These are phyloP conservation scores for Amaranthus tricolor DNA, from an alignment of 179 eudicot species.

Conservation along the genomic window DNA sequence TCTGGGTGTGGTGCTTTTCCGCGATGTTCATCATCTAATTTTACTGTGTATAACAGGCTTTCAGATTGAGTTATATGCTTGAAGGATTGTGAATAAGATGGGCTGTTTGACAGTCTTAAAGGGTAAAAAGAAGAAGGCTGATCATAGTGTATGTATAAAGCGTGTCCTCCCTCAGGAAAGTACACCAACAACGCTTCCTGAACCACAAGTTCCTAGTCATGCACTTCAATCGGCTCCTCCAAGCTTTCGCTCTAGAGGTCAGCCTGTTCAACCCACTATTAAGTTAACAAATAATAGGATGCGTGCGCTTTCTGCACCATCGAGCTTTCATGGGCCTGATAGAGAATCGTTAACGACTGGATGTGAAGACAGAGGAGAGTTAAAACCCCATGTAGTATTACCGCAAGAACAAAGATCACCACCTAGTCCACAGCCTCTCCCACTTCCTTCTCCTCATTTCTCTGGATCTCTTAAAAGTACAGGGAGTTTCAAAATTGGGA, in stretches of 20 bases:
- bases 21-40: slow-evolving; percentile 18
- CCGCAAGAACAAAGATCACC: slow-evolving; percentile 62
- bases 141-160: slow-evolving; percentile 42
- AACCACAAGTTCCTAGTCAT: slow-evolving; percentile 49
- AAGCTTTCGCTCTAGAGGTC: slow-evolving; percentile 60
- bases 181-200: slow-evolving; percentile 68
- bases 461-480: slow-evolving; percentile 41
- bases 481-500: slow-evolving; percentile 63
- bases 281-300: slow-evolving; percentile 38
- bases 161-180: slow-evolving; percentile 63
- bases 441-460: slow-evolving; percentile 79
- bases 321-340: slow-evolving; percentile 63
- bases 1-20: neutral
- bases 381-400: slow-evolving; percentile 36
- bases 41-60: slow-evolving; percentile 19
- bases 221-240: slow-evolving; percentile 85
- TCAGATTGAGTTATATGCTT: slow-evolving; percentile 23
- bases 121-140: slow-evolving; percentile 73
- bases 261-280: slow-evolving; percentile 44
- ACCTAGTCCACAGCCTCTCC: slow-evolving; percentile 86
- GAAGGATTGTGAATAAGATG: slow-evolving; percentile 43
- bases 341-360: slow-evolving; percentile 60
- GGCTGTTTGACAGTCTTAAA: slow-evolving; percentile 78
- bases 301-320: slow-evolving; percentile 83
- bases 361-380: slow-evolving; percentile 59